phyloP scores from a whole-genome alignment of 768 basidiomycete species.

The Tricholoma terreum region DNA sequence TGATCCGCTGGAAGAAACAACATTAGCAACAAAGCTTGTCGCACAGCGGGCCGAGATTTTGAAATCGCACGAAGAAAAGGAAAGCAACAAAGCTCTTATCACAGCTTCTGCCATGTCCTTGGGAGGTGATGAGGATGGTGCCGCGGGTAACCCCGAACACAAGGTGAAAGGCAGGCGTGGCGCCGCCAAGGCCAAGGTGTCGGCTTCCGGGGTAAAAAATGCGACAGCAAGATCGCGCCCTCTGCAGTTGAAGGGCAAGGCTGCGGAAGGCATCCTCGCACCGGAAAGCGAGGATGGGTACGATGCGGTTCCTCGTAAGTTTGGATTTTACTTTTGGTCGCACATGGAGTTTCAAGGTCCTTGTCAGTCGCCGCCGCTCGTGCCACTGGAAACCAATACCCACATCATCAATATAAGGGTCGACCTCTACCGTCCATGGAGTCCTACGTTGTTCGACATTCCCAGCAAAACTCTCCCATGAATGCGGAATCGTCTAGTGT shows the following conservation, averaged over 20 bases:
- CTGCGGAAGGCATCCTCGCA: conserved; percentile 13
- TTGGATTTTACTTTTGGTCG: not conserved
- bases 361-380: not conserved
- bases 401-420: conserved; percentile 5
- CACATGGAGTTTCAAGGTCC: not conserved
- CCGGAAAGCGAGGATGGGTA: conserved; percentile 15
- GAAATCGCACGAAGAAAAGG: conserved; percentile 28
- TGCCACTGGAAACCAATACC: conserved; percentile 12
- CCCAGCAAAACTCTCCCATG: conserved; percentile 2
- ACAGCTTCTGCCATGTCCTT: conserved; percentile 14
- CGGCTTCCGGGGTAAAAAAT: conserved; percentile 25
- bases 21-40: conserved; percentile 36
- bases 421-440: conserved; percentile 7
- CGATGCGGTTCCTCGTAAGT: conserved; percentile 9
- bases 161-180: conserved; percentile 28
- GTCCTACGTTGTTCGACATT: not conserved
- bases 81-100: conserved; percentile 18
- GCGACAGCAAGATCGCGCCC: conserved; percentile 18
- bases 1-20: conserved; percentile 42
- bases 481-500: conserved; percentile 1
- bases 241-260: conserved; percentile 18
- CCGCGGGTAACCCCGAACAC: conserved; percentile 19
- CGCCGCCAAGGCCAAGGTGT: conserved; percentile 16
- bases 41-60: conserved; percentile 39
- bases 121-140: conserved; percentile 19